Evolutionary conservation across 2,329 filamentous ascomycete genomes (phyloP).

Genomic region (Rhytidhysteron rufulum): DNA sequence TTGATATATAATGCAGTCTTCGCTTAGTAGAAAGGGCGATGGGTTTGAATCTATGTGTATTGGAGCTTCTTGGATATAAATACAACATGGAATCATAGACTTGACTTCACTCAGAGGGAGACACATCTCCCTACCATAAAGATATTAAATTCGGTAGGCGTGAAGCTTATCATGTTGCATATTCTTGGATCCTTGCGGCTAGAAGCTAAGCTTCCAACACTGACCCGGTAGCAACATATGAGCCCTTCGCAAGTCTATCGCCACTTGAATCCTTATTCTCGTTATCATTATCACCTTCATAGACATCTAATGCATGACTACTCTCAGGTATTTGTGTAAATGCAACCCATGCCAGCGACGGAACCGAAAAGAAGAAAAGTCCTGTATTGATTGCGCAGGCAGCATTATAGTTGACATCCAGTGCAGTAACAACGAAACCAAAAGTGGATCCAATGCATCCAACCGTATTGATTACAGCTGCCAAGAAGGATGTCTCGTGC

Average conservation of each 20-base stretch:
- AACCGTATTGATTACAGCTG: slow-evolving; percentile 1
- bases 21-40: too few relatives aligned
- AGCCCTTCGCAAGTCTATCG: not conserved
- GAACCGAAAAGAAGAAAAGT: slow-evolving; percentile 2
- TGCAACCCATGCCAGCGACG: slow-evolving; percentile 1
- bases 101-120: too few relatives aligned
- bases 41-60: too few relatives aligned
- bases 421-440: slow-evolving; percentile 1
- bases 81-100: too few relatives aligned
- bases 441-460: slow-evolving; percentile 1
- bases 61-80: too few relatives aligned
- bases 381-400: slow-evolving; percentile 1
- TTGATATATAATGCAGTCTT: too few relatives aligned
- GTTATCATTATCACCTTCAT: not conserved
- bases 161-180: too few relatives aligned
- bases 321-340: not conserved
- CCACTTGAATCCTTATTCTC: not conserved
- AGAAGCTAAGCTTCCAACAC: not conserved
- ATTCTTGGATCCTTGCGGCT: too few relatives aligned
- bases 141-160: too few relatives aligned
- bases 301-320: not conserved
- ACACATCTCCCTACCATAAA: too few relatives aligned
- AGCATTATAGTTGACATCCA: slow-evolving; percentile 1
- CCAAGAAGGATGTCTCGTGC: slow-evolving; percentile 3
- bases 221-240: not conserved